phyloP scores from a whole-genome alignment of 2,329 filamentous ascomycete species.

The Cephalotrichum gorgonifer region DNA sequence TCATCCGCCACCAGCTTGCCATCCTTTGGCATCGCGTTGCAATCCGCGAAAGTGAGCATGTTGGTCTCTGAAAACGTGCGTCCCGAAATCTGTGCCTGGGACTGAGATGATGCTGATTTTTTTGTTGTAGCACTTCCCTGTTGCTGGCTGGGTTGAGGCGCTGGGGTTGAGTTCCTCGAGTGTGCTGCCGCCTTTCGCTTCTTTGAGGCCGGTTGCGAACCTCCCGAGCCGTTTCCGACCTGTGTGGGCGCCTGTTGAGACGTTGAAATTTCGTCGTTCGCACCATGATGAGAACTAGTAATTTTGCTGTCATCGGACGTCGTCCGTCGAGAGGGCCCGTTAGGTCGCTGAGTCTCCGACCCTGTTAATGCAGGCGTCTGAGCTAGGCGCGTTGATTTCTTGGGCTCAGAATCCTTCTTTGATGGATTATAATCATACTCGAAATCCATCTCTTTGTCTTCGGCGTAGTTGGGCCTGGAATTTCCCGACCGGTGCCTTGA shows the following conservation, averaged over 20 bases:
- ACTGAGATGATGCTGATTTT: slow-evolving; percentile 6
- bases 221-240: neutral
- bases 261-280: slow-evolving; percentile 2
- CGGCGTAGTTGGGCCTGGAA: slow-evolving; percentile 85
- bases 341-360: neutral
- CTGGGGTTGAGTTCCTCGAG: slow-evolving; percentile 14
- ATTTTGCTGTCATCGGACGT: slow-evolving; percentile 2
- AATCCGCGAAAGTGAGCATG: slow-evolving; percentile 78
- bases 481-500: slow-evolving; percentile 79
- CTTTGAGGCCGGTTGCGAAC: slow-evolving; percentile 36
- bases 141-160: slow-evolving; percentile 6
- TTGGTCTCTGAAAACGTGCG: slow-evolving; percentile 53
- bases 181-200: slow-evolving; percentile 69
- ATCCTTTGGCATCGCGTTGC: slow-evolving; percentile 57
- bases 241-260: neutral
- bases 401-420: slow-evolving; percentile 44
- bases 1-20: slow-evolving; percentile 82
- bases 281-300: neutral
- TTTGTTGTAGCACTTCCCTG: neutral
- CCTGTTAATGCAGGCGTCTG: neutral
- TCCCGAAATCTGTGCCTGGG: neutral
- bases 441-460: slow-evolving; percentile 82
- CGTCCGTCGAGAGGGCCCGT: slow-evolving; percentile 6
- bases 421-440: slow-evolving; percentile 65
- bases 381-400: slow-evolving; percentile 38